phyloP scores from a whole-genome alignment of 352 stramenopile species.

The Phytophthora pseudosyringae region DNA sequence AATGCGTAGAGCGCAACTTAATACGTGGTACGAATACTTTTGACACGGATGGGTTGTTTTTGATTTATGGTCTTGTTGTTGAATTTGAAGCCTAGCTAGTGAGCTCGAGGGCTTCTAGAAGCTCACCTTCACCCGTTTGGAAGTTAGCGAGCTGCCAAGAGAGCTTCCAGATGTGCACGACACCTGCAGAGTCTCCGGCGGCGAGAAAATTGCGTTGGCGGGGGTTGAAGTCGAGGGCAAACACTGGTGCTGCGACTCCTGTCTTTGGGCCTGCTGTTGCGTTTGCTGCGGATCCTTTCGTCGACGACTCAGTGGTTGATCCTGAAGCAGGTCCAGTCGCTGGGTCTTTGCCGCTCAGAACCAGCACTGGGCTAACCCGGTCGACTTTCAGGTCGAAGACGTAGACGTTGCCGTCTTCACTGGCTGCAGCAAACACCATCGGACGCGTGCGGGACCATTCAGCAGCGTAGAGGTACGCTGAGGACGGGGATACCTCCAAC shows the following conservation, averaged over 20 bases:
- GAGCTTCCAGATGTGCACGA: slow-evolving; percentile 86
- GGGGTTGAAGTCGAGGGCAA: slow-evolving; percentile 81
- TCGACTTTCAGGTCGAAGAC: slow-evolving; percentile 80
- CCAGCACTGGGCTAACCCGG: slow-evolving; percentile 45
- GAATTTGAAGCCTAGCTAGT: slow-evolving; percentile 18
- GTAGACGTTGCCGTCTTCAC: slow-evolving; percentile 77
- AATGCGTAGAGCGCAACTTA: slow-evolving; percentile 21
- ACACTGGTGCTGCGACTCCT: slow-evolving; percentile 45
- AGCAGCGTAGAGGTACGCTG: slow-evolving; percentile 75
- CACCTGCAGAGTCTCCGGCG: slow-evolving; percentile 62
- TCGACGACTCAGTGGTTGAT: slow-evolving; percentile 15
- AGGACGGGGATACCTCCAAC: slow-evolving; percentile 69
- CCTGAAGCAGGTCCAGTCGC: slow-evolving; percentile 11
- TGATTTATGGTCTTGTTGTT: slow-evolving; percentile 16
- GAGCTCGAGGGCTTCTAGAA: slow-evolving; percentile 55
- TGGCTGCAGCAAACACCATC: slow-evolving; percentile 74
- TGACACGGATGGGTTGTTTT: not conserved
- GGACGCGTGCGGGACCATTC: slow-evolving; percentile 80
- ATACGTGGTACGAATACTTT: slow-evolving; percentile 11
- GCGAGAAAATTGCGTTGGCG: slow-evolving; percentile 87
- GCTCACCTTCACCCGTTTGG: slow-evolving; percentile 64
- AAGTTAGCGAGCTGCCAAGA: slow-evolving; percentile 84
- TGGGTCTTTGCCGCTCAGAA: slow-evolving; percentile 51
- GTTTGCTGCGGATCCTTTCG: slow-evolving; percentile 6
- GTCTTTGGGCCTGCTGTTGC: slow-evolving; percentile 18